A percentile compares a stretch with the other conserved stretches of the same genome.
These are phyloP conservation scores for Akebia trifoliata DNA, from an alignment of 164 flowering plant species.

Conservation along the genomic window DNA sequence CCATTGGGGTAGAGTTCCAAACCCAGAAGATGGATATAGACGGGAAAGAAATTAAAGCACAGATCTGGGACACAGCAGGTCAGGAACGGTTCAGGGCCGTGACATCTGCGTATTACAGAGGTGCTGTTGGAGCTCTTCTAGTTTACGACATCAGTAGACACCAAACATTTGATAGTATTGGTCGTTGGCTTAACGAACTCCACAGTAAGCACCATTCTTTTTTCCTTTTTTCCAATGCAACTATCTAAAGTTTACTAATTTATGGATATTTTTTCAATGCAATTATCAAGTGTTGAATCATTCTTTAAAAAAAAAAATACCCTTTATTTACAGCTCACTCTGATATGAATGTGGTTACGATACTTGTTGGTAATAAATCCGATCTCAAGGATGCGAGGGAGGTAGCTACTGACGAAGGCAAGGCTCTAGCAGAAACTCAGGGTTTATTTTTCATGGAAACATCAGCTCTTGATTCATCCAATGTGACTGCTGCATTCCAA, in stretches of 20 bases:
- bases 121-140: conserved; percentile 66
- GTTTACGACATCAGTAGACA: conserved; percentile 67
- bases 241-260: too few relatives aligned
- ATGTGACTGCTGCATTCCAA: conserved; percentile 59
- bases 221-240: background rate
- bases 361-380: conserved; percentile 69
- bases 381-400: conserved; percentile 72
- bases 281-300: too few relatives aligned
- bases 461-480: conserved; percentile 72
- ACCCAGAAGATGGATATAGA: conserved; percentile 62
- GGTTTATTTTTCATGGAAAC: conserved; percentile 75
- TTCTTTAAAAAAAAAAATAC: background rate
- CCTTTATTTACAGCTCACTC: conserved; percentile 52
- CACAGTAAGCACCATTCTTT: conserved; percentile 39
- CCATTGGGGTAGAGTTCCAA: conserved; percentile 72
- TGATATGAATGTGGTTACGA: conserved; percentile 78
- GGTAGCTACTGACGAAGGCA: conserved; percentile 60
- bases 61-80: conserved; percentile 76
- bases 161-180: conserved; percentile 64
- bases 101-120: conserved; percentile 68
- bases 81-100: conserved; percentile 74
- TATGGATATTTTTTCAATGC: background rate
- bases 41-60: conserved; percentile 68
- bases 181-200: conserved; percentile 72
- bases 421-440: conserved; percentile 61